Conservation (phyloP, 2,329 filamentous ascomycete species). For the Ceratocystis lukuohia region DNA sequence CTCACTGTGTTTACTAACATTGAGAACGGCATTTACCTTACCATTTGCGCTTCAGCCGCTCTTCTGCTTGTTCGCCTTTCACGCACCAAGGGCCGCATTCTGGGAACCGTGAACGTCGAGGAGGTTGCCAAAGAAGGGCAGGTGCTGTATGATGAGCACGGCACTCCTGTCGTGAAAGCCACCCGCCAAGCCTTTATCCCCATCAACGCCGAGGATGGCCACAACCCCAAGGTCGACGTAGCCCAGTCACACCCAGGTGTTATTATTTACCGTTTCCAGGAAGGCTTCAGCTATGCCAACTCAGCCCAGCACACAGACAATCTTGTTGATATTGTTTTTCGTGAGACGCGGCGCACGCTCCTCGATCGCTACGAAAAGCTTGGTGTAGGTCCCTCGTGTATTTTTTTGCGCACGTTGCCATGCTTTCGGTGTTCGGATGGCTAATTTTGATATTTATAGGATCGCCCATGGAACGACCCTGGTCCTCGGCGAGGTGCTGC, state of each 20-base stretch:
- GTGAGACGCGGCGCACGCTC: slow-evolving; percentile 34
- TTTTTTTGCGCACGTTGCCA: not conserved
- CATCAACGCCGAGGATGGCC: slow-evolving; percentile 36
- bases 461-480: slow-evolving; percentile 45
- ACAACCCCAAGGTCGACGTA: slow-evolving; percentile 36
- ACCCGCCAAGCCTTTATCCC: slow-evolving; percentile 31
- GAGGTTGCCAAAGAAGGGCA: slow-evolving; percentile 15
- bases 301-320: slow-evolving; percentile 38
- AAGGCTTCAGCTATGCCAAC: slow-evolving; percentile 45
- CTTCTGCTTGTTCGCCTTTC: slow-evolving; percentile 73
- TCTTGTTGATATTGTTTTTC: slow-evolving; percentile 34
- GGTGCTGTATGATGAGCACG: slow-evolving; percentile 13
- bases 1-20: slow-evolving; percentile 81
- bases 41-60: slow-evolving; percentile 61
- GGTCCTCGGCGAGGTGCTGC: slow-evolving; percentile 29
- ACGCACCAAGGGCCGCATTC: slow-evolving; percentile 68
- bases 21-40: slow-evolving; percentile 84
- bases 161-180: slow-evolving; percentile 11
- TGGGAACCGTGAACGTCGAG: slow-evolving; percentile 54
- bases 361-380: slow-evolving; percentile 33
- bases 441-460: slow-evolving; percentile 21
- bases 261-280: slow-evolving; percentile 42
- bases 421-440: not conserved
- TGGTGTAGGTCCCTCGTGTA: slow-evolving; percentile 29
- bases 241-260: slow-evolving; percentile 39